These are phyloP conservation scores for Xylariaceae sp. DNA, from an alignment of 2,329 filamentous ascomycete genomes.

Conservation along the genomic window DNA sequence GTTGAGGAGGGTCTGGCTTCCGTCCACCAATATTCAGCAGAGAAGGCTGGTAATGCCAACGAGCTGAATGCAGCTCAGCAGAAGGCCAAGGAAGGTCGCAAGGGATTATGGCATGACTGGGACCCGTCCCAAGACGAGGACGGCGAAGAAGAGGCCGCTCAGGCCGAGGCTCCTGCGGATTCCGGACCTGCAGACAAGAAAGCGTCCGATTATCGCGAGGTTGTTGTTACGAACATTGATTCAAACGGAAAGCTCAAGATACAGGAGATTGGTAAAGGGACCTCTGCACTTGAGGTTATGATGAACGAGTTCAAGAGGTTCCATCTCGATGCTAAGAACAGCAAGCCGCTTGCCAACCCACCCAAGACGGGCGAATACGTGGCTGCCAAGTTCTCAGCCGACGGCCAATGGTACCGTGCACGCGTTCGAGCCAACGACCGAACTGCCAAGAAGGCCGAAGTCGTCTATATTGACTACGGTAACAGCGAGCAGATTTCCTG, in stretches of 20 bases:
- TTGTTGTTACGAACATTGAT: constrained; percentile 89
- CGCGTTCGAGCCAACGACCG: constrained; percentile 91
- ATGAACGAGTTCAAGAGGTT: constrained; percentile 92
- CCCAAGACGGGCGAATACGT: constrained; percentile 92
- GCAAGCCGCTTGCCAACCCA: constrained; percentile 65
- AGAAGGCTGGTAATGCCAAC: constrained; percentile 85
- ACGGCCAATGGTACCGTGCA: constrained; percentile 92
- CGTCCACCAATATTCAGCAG: constrained; percentile 91
- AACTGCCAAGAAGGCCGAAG: constrained; percentile 80
- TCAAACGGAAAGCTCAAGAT: constrained; percentile 80
- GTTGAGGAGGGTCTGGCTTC: constrained; percentile 91
- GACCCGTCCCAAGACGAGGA: constrained; percentile 82
- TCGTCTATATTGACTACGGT: constrained; percentile 94
- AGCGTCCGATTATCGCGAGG: constrained; percentile 81
- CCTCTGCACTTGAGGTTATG: constrained; percentile 77
- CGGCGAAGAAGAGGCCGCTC: constrained; percentile 53
- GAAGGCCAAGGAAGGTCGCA: constrained; percentile 82
- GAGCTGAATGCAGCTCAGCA: constrained; percentile 87
- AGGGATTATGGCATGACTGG: constrained; percentile 91
- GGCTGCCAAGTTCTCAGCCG: constrained; percentile 83
- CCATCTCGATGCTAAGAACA: constrained; percentile 82
- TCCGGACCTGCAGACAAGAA: constrained; percentile 60
- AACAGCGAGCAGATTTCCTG: constrained; percentile 89
- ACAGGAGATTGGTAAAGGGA: constrained; percentile 85
- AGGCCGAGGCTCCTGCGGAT: constrained; percentile 51